A percentile compares a stretch with the other conserved stretches of the same genome.
Evolutionary conservation across 225 moss, liverwort and hornwort species (phyloP).

Genomic region (Neckera pumila): DNA sequence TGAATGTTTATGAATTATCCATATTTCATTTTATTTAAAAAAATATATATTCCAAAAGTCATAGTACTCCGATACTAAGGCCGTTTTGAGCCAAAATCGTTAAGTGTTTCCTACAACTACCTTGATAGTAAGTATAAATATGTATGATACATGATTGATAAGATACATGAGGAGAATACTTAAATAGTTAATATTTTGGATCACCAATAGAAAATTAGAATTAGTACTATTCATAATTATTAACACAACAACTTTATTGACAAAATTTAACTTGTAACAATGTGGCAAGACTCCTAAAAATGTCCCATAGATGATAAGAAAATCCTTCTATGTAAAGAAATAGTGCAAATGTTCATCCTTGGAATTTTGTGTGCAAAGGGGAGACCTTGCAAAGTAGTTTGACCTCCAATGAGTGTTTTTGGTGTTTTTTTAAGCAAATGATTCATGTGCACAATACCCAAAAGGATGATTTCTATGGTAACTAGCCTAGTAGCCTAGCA

Average conservation of each 20-base stretch:
- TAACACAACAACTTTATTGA: neutral
- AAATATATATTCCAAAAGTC: too few species aligned
- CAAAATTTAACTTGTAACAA: accelerated
- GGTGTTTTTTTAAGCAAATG: too few species aligned
- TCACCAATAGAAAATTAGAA: neutral
- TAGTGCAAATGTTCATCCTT: neutral
- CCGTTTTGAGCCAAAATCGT: too few species aligned
- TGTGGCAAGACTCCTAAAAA: accelerated
- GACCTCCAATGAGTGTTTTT: neutral
- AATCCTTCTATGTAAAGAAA: accelerated
- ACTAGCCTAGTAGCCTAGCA: accelerated
- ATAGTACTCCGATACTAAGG: too few species aligned
- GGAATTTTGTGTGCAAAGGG: accelerated
- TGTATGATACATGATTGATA: neutral
- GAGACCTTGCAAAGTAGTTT: accelerated
- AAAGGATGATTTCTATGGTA: accelerated
- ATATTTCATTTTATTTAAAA: too few species aligned
- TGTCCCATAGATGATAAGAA: accelerated
- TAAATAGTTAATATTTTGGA: neutral
- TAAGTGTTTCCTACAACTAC: too few species aligned
- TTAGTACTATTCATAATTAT: neutral
- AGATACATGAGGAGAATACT: accelerated
- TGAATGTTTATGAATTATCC: too few species aligned
- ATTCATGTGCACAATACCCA: accelerated
- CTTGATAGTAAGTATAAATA: neutral